Conservation (phyloP, 305 asterid genomes). For the Ilex paraguariensis region DNA sequence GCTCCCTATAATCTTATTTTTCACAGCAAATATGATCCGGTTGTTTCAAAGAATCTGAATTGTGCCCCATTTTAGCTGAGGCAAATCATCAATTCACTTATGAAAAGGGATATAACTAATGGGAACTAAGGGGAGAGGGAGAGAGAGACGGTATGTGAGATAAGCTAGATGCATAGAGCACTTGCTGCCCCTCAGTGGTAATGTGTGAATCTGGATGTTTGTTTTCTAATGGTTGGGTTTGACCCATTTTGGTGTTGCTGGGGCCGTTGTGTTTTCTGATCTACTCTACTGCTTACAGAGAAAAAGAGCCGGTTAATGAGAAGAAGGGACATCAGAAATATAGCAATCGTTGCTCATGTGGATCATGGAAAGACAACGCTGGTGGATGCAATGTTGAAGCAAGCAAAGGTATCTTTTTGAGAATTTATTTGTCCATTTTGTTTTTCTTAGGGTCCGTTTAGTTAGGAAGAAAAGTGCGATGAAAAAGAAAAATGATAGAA, state of each 20-base stretch:
- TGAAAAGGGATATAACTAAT: too few relatives aligned
- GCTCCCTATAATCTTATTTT: too few relatives aligned
- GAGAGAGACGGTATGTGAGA: too few relatives aligned
- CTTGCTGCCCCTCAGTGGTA: neutral
- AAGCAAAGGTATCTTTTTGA: conserved; percentile 67
- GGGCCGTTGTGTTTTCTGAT: conserved; percentile 12
- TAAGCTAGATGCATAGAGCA: too few relatives aligned
- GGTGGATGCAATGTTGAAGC: conserved; percentile 95
- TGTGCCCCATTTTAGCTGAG: too few relatives aligned
- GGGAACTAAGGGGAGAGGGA: too few relatives aligned
- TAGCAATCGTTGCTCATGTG: conserved; percentile 97
- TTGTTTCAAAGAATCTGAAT: too few relatives aligned
- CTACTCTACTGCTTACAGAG: conserved; percentile 36
- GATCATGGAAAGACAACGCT: conserved; percentile 98
- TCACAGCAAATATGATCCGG: too few relatives aligned
- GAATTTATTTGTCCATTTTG: neutral
- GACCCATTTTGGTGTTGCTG: too few relatives aligned
- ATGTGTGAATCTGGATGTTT: conserved; percentile 1
- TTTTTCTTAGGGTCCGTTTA: neutral
- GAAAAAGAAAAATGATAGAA: too few relatives aligned
- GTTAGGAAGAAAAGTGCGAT: too few relatives aligned
- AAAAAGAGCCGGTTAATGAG: conserved; percentile 56
- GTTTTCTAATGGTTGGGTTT: neutral
- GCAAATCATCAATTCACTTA: too few relatives aligned
- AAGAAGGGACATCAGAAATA: conserved; percentile 78